phyloP scores from a whole-genome alignment of 2,329 filamentous ascomycete genomes.

The Phyllosticta citriasiana region DNA sequence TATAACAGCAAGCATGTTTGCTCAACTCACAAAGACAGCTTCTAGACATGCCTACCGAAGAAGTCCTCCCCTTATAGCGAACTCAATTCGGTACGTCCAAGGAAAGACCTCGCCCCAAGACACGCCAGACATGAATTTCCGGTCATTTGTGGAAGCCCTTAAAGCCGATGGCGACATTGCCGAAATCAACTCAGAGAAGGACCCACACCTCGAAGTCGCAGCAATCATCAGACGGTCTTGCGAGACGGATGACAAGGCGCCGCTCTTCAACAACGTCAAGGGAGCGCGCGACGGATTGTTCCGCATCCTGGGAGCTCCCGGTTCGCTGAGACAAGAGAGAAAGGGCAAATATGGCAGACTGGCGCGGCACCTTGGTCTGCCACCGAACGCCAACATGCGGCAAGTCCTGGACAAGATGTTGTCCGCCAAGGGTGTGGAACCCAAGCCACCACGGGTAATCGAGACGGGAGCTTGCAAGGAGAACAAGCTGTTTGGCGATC shows the following conservation, averaged over 20 bases:
- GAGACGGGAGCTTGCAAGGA: slow-evolving; percentile 35
- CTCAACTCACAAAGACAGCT: background rate
- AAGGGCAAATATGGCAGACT: slow-evolving; percentile 32
- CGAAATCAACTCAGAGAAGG: slow-evolving; percentile 35
- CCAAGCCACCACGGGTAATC: slow-evolving; percentile 2
- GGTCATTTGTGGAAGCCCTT: slow-evolving; percentile 37
- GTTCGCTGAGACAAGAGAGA: slow-evolving; percentile 24
- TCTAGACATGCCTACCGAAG: background rate
- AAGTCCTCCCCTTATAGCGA: background rate
- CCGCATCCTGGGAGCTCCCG: slow-evolving; percentile 39
- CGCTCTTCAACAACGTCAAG: slow-evolving; percentile 44
- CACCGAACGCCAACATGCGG: slow-evolving; percentile 19
- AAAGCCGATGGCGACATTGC: slow-evolving; percentile 34
- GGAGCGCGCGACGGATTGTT: slow-evolving; percentile 37
- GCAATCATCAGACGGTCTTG: slow-evolving; percentile 39
- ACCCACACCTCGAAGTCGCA: slow-evolving; percentile 37
- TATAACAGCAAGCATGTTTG: background rate
- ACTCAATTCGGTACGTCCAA: background rate
- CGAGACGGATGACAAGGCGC: slow-evolving; percentile 39
- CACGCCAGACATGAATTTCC: slow-evolving; percentile 30
- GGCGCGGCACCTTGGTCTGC: slow-evolving; percentile 33
- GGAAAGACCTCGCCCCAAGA: slow-evolving; percentile 10
- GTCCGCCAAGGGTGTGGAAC: slow-evolving; percentile 2
- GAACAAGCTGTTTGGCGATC: slow-evolving; percentile 25
- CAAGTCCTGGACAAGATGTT: slow-evolving; percentile 12